Base-by-base conservation (phyloP, 2,329 filamentous ascomycete genomes). In the Diaporthe vexans region DNA sequence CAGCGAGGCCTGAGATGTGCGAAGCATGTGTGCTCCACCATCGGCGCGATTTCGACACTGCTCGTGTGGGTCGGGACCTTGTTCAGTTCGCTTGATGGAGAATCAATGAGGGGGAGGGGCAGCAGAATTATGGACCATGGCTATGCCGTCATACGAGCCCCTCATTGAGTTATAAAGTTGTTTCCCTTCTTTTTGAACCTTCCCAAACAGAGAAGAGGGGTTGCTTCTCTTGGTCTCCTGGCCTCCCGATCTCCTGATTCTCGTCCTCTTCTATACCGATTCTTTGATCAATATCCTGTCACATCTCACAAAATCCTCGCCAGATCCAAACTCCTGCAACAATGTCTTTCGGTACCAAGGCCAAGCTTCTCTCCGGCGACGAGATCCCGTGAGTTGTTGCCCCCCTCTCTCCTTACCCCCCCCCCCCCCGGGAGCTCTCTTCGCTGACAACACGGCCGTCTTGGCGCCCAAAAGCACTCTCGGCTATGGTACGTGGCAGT, bases 401-500 rank as follows among this genome's bases (percentile, higher is more conserved):
- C 63, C 63, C 51, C 29, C 15, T 43, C 10, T 13, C 37, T 11
- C 37, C 37, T 15, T n/a, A n/a, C n/a, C n/a, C 29, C 29, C 29
- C 29, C 43, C 43, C 15, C 43, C 43, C 17, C 43, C 9, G 15
- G n/a, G 26, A 24, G 37, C 17, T 46, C 4, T 19, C 6, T n/a
- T 43, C 21, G 61, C 71, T 70, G 40, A 73, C 71, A 65, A 11
- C 17, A 15, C 15, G n/a, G 9, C 40, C 33, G 43, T 19, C 10
- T 26, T 33, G 52, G 26, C 9, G 21, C 57, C 1, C 33, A 29
- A 56, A 26, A 75, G 74, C 15, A 76, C 77, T 46, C 61, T 78
- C 19, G 77, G 77, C 11, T 78, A 90, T 70, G 91, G 91, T 79
- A 93, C 91, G 78, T 93, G 91, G 91, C 92, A 93, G 81, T 90